A percentile compares a stretch with the other conserved stretches of the same genome.
Conservation (phyloP, 306 rosid genomes). For the Ormosia semicastrata region DNA sequence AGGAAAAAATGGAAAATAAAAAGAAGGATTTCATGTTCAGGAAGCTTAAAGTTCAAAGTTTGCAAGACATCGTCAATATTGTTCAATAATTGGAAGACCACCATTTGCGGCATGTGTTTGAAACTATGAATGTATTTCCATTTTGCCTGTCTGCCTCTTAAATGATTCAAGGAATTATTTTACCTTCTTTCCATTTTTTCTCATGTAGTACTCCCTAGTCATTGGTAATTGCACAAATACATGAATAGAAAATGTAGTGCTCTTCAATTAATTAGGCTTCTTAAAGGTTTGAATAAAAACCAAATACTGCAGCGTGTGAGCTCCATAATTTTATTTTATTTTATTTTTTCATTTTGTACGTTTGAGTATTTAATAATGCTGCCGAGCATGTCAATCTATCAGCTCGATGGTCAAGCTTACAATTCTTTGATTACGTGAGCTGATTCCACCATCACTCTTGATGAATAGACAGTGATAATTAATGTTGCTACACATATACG, state of each 20-base stretch:
- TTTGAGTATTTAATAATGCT: slow-evolving; percentile 3
- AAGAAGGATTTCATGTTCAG: neutral
- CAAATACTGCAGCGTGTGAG: neutral
- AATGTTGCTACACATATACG: slow-evolving; percentile 28
- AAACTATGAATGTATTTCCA: slow-evolving; percentile 7
- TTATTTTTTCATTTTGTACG: neutral
- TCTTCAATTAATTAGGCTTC: neutral
- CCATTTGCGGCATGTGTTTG: slow-evolving; percentile 10
- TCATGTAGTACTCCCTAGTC: neutral
- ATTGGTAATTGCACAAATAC: neutral
- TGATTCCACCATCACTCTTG: slow-evolving; percentile 37
- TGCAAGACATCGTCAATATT: neutral
- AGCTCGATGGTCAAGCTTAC: slow-evolving; percentile 20
- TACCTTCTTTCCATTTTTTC: neutral
- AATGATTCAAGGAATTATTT: neutral
- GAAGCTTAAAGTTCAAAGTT: neutral
- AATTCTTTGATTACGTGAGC: slow-evolving; percentile 38
- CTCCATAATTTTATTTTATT: neutral
- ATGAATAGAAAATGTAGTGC: neutral
- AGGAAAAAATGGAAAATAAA: neutral
- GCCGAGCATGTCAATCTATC: slow-evolving; percentile 16
- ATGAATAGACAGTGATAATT: slow-evolving; percentile 39
- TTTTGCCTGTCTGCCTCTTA: slow-evolving; percentile 16
- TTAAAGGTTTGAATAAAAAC: neutral
- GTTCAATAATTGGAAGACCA: slow-evolving; percentile 14